phyloP scores from a whole-genome alignment of 768 basidiomycete genomes.

The Rhodosporidiobolus odoratus region DNA sequence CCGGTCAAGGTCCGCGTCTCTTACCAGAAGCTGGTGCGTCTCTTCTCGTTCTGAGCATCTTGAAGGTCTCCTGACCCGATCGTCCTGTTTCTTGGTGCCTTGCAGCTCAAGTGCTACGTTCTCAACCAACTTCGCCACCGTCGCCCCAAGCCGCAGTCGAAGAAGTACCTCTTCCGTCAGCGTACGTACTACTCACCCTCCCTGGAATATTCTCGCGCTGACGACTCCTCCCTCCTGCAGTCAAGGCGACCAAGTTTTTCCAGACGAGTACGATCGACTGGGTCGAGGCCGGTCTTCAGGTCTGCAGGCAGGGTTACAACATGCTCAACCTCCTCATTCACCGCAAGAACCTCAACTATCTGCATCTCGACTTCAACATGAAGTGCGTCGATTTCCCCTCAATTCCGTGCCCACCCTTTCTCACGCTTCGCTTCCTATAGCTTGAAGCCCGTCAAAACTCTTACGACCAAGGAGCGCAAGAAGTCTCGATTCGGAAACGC shows the following conservation, averaged over 20 bases:
- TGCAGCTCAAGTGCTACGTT: conserved; percentile 72
- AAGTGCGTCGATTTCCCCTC: conserved; percentile 54
- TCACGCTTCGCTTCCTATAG: conserved; percentile 86
- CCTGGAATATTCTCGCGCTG: not conserved
- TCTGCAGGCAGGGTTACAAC: conserved; percentile 98
- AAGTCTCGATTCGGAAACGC: conserved; percentile 99
- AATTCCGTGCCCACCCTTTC: too few relatives aligned
- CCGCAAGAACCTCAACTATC: conserved; percentile 75
- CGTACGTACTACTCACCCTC: conserved; percentile 45
- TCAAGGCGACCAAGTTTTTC: conserved; percentile 99
- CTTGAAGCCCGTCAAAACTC: conserved; percentile 84
- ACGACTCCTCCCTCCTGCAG: conserved; percentile 8
- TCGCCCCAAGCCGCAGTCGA: conserved; percentile 92
- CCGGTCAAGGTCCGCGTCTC: conserved; percentile 98
- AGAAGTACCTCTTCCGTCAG: conserved; percentile 93
- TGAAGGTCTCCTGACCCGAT: not conserved
- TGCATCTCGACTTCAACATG: conserved; percentile 98
- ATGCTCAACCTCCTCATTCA: conserved; percentile 98
- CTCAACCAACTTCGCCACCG: conserved; percentile 86
- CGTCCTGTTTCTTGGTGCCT: not conserved
- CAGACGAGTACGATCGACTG: conserved; percentile 96
- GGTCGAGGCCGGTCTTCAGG: conserved; percentile 98
- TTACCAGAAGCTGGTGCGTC: conserved; percentile 84
- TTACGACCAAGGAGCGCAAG: conserved; percentile 98
- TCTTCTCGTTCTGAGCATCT: not conserved